phyloP scores from a whole-genome alignment of 768 basidiomycete species.

The Asterophora lycoperdoides region DNA sequence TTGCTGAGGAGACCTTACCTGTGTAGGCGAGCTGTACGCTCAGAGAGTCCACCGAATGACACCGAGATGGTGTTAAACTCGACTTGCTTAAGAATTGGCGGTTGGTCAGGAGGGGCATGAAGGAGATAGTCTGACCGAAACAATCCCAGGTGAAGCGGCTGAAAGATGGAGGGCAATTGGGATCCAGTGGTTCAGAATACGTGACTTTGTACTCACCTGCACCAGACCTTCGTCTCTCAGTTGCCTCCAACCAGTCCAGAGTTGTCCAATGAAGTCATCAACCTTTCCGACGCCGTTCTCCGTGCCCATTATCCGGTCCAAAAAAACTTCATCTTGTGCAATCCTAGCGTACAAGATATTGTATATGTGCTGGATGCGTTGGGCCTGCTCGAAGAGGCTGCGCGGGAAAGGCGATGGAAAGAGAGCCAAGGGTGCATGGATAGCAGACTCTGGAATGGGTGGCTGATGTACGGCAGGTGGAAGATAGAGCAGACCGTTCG shows the following conservation, averaged over 20 bases:
- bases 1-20: slow-evolving; percentile 40
- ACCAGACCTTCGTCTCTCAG: slow-evolving; percentile 59
- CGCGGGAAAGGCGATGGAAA: slow-evolving; percentile 87
- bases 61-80: slow-evolving; percentile 97
- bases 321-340: slow-evolving; percentile 71
- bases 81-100: slow-evolving; percentile 76
- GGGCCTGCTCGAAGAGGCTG: slow-evolving; percentile 59
- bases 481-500: slow-evolving; percentile 82
- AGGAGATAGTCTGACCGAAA: slow-evolving; percentile 95
- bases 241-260: slow-evolving; percentile 85
- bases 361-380: slow-evolving; percentile 68
- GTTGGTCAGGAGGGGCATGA: slow-evolving; percentile 45
- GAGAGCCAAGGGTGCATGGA: slow-evolving; percentile 87
- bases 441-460: slow-evolving; percentile 58
- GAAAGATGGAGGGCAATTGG: not conserved
- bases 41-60: slow-evolving; percentile 81
- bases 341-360: slow-evolving; percentile 84
- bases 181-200: not conserved
- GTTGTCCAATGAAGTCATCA: slow-evolving; percentile 78
- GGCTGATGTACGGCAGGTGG: slow-evolving; percentile 51
- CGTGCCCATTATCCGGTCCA: slow-evolving; percentile 83
- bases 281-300: slow-evolving; percentile 72
- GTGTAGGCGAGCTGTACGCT: slow-evolving; percentile 67
- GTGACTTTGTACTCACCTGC: slow-evolving; percentile 31
- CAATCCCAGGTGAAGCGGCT: slow-evolving; percentile 85